phyloP scores from a whole-genome alignment of 495 filamentous ascomycete species.

The Aspergillus ostianus region DNA sequence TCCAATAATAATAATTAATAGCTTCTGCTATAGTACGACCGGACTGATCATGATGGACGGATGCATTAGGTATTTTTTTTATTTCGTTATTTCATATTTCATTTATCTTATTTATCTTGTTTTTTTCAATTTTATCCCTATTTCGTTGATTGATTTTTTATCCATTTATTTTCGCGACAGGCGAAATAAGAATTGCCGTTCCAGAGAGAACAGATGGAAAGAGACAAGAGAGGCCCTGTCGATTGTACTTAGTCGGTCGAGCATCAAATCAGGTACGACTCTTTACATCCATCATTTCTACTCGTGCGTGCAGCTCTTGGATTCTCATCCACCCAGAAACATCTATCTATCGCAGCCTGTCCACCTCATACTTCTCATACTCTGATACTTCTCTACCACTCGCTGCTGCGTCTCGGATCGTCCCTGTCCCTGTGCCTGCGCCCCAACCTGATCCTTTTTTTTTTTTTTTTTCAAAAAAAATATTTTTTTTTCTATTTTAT shows the following conservation, averaged over 20 bases:
- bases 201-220: background rate
- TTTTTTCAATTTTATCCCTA: background rate
- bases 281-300: background rate
- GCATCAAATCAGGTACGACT: constrained; percentile 11
- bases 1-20: background rate
- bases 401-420: constrained; percentile 17
- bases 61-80: background rate
- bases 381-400: constrained; percentile 15
- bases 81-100: constrained; percentile 9
- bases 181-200: constrained; percentile 2
- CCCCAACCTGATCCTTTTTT: constrained; percentile 19
- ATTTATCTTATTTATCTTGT: constrained; percentile 12
- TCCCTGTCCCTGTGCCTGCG: constrained; percentile 22
- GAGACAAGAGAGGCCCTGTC: constrained; percentile 4
- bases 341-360: constrained; percentile 1
- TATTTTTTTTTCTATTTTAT: constrained; percentile 3
- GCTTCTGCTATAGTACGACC: background rate
- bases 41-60: background rate
- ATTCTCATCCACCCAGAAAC: background rate
- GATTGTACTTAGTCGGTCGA: constrained; percentile 5
- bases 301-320: background rate
- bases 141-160: background rate
- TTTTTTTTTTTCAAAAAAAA: no score
- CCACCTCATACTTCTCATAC: constrained; percentile 6
- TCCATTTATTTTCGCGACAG: constrained; percentile 6